Percentiles rank a stretch among this genome's conserved stretches.
Conservation (phyloP, 768 basidiomycete species). For the Harrya chromipes region DNA sequence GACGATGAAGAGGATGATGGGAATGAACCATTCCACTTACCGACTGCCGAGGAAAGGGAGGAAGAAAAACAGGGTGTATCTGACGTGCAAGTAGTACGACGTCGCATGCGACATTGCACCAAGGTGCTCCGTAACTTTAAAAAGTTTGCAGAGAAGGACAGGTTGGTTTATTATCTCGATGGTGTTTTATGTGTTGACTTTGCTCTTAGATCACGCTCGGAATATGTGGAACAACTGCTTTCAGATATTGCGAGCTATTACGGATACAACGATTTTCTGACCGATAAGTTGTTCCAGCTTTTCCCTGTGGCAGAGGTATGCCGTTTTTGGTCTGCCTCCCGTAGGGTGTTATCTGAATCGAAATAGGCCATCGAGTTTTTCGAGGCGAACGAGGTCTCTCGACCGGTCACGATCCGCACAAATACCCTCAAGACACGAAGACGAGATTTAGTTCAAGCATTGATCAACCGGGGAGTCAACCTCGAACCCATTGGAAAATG, state of each 20-base stretch:
- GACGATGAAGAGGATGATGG: slow-evolving; percentile 33
- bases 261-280: slow-evolving; percentile 94
- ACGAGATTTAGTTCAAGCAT: slow-evolving; percentile 88
- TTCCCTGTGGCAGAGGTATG: slow-evolving; percentile 90
- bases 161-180: slow-evolving; percentile 47
- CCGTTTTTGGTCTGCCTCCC: neutral
- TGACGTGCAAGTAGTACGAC: slow-evolving; percentile 72
- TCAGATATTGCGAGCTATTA: slow-evolving; percentile 94
- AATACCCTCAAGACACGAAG: slow-evolving; percentile 93
- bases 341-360: neutral
- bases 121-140: slow-evolving; percentile 72
- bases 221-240: slow-evolving; percentile 85
- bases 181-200: slow-evolving; percentile 6
- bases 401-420: slow-evolving; percentile 96
- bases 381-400: slow-evolving; percentile 92
- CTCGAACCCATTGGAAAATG: slow-evolving; percentile 99
- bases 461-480: slow-evolving; percentile 95
- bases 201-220: slow-evolving; percentile 69
- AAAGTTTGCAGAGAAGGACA: slow-evolving; percentile 59
- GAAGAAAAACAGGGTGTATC: slow-evolving; percentile 67
- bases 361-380: slow-evolving; percentile 94
- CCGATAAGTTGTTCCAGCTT: slow-evolving; percentile 90
- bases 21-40: slow-evolving; percentile 55
- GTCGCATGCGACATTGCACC: slow-evolving; percentile 75
- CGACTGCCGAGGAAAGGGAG: slow-evolving; percentile 68